Evolutionary conservation across 352 stramenopile genomes (phyloP).

Genomic region (Saprolegnia diclina): DNA sequence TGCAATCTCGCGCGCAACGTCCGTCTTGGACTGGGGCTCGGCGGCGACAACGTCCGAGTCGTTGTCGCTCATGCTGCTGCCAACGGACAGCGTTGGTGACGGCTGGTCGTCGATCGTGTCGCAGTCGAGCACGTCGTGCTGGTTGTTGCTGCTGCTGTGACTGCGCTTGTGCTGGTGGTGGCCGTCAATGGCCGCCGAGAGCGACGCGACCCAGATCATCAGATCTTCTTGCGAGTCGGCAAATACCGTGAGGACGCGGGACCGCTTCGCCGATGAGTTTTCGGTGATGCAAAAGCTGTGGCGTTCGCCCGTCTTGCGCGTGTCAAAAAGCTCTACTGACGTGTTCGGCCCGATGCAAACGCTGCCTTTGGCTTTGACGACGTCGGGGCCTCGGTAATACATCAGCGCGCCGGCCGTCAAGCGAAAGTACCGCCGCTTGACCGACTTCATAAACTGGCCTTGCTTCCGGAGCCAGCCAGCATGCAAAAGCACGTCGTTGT

Average conservation of each 20-base stretch:
- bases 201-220: constrained; percentile 66
- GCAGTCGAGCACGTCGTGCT: not conserved
- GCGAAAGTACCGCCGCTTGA: constrained; percentile 84
- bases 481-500: constrained; percentile 57
- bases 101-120: not conserved
- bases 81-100: constrained; percentile 4
- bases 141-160: not conserved
- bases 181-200: constrained; percentile 53
- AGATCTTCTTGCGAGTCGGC: constrained; percentile 82
- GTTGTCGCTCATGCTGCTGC: not conserved
- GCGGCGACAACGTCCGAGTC: constrained; percentile 54
- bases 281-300: constrained; percentile 77
- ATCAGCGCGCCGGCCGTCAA: constrained; percentile 53
- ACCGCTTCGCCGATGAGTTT: constrained; percentile 16
- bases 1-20: constrained; percentile 62
- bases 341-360: constrained; percentile 50
- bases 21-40: constrained; percentile 49
- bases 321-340: constrained; percentile 57
- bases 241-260: constrained; percentile 63
- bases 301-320: constrained; percentile 70
- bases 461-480: constrained; percentile 81
- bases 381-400: constrained; percentile 74
- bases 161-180: not conserved
- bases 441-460: constrained; percentile 76
- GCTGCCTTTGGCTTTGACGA: constrained; percentile 63